Evolutionary conservation across 1,284 basidiomycete species (phyloP).

Genomic region (Mycosarcoma mackinlayi): DNA sequence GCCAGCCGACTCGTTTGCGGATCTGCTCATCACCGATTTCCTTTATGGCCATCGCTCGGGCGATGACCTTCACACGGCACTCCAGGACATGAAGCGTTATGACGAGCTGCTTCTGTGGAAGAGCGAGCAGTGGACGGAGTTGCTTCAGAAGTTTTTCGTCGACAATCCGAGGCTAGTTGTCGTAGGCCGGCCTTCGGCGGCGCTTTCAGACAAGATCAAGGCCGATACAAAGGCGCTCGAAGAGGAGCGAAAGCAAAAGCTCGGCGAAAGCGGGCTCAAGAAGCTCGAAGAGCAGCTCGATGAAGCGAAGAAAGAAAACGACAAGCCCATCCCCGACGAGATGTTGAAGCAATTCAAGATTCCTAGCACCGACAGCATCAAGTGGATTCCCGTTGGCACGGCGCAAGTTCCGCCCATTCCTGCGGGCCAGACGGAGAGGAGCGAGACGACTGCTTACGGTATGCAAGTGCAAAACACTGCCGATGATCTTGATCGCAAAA

Average conservation of each 20-base stretch:
- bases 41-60: constrained; percentile 88
- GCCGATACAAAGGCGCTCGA: constrained; percentile 83
- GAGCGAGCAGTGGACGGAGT: constrained; percentile 79
- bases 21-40: constrained; percentile 76
- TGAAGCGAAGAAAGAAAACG: constrained; percentile 87
- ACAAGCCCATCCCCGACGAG: constrained; percentile 80
- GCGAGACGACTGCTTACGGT: constrained; percentile 23
- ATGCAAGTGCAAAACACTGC: constrained; percentile 47
- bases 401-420: constrained; percentile 35
- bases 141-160: constrained; percentile 78
- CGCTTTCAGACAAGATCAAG: constrained; percentile 84
- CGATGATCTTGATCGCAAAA: constrained; percentile 52
- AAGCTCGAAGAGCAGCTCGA: constrained; percentile 79
- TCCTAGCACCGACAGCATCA: constrained; percentile 78
- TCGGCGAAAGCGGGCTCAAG: constrained; percentile 85
- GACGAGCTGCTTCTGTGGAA: constrained; percentile 76
- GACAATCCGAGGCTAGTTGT: constrained; percentile 70
- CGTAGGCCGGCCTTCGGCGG: constrained; percentile 86
- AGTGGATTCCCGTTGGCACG: constrained; percentile 93
- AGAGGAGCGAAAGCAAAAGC: constrained; percentile 76
- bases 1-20: constrained; percentile 73
- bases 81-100: constrained; percentile 85
- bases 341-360: constrained; percentile 82
- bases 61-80: constrained; percentile 78
- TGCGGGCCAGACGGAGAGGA: not conserved